Conservation (phyloP, 2,329 filamentous ascomycete genomes). For the Chrysosporium keratinophilum region DNA sequence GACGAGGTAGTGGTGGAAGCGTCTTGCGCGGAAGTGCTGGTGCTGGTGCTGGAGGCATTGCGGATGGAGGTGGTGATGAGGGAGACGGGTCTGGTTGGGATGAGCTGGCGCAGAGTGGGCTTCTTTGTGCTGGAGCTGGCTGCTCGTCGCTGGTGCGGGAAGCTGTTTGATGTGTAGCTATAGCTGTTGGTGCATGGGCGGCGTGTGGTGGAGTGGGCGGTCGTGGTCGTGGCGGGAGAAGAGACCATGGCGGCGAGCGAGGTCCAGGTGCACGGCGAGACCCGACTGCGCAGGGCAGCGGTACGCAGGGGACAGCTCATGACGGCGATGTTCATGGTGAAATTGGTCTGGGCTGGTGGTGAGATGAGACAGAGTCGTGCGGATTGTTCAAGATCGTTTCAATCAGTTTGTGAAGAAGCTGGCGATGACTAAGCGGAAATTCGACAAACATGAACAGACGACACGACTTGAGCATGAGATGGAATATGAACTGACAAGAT, state of each 20-base stretch:
- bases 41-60: background rate
- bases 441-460: too few relatives aligned
- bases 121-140: background rate
- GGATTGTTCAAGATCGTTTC: too few relatives aligned
- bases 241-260: constrained; percentile 19
- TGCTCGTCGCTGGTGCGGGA: background rate
- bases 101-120: background rate
- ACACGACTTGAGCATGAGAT: too few relatives aligned
- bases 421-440: too few relatives aligned
- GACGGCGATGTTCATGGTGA: constrained; percentile 10
- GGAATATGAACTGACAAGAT: too few relatives aligned
- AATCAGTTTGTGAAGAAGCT: too few relatives aligned
- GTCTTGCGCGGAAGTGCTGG: background rate
- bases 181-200: background rate
- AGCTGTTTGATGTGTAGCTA: background rate
- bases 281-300: constrained; percentile 23
- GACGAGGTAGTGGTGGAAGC: background rate
- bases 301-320: constrained; percentile 28
- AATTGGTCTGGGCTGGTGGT: background rate
- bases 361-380: too few relatives aligned
- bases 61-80: background rate
- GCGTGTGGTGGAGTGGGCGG: constrained; percentile 3
- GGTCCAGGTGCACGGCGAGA: constrained; percentile 19
- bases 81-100: background rate
- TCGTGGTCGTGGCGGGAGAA: constrained; percentile 6